phyloP scores from a whole-genome alignment of 2,329 filamentous ascomycete genomes.

The Talaromyces marneffei region DNA sequence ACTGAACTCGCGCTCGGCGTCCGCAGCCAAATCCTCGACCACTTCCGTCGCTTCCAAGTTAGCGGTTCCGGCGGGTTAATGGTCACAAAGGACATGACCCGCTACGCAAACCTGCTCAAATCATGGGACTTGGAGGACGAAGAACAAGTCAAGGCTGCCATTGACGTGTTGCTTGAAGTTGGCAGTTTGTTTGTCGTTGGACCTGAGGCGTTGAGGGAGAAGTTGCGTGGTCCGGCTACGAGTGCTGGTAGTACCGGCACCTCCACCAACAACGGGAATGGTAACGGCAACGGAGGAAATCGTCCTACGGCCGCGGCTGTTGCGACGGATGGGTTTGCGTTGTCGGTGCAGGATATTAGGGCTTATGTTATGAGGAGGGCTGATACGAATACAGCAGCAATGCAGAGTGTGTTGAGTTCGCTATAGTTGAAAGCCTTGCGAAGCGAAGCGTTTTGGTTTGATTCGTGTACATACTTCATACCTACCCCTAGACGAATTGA shows the following conservation, averaged over 20 bases:
- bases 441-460: too few relatives aligned
- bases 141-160: constrained; percentile 48
- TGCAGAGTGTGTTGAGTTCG: constrained; percentile 73
- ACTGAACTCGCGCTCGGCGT: constrained; percentile 78
- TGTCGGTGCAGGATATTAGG: constrained; percentile 53
- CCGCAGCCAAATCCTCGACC: constrained; percentile 73
- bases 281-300: constrained; percentile 17
- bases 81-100: constrained; percentile 92
- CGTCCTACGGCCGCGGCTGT: constrained; percentile 20
- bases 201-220: constrained; percentile 67
- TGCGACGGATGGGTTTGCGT: constrained; percentile 47
- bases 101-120: constrained; percentile 80
- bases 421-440: constrained; percentile 43
- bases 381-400: constrained; percentile 71
- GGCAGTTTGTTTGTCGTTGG: constrained; percentile 94
- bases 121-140: constrained; percentile 67
- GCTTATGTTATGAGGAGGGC: constrained; percentile 80
- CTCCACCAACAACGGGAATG: constrained; percentile 23
- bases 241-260: constrained; percentile 17
- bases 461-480: not conserved
- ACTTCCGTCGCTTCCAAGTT: constrained; percentile 91
- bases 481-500: not conserved
- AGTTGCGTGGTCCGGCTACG: constrained; percentile 56
- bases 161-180: constrained; percentile 88
- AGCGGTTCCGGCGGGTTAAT: constrained; percentile 90